Conservation (phyloP, 2,329 filamentous ascomycete species). For the Geoglossum cookeanum region DNA sequence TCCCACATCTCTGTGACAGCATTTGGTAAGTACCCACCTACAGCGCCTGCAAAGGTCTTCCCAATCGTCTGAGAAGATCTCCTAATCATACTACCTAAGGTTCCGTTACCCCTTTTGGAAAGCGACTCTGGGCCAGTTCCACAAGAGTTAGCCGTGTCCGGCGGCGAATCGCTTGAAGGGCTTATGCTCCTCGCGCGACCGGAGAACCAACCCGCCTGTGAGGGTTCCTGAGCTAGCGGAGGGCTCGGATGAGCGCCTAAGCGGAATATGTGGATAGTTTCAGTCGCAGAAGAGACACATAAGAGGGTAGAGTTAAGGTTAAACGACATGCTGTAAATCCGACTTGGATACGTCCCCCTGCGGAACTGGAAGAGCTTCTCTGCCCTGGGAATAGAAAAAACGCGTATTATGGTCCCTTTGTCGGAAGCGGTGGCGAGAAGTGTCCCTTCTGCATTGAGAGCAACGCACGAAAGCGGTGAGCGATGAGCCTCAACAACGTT, state of each 20-base stretch:
- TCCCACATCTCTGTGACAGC: conserved; percentile 98
- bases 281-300: conserved; percentile 87
- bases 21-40: conserved; percentile 80
- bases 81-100: conserved; percentile 77
- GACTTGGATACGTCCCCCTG: conserved; percentile 82
- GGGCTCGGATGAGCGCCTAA: conserved; percentile 30
- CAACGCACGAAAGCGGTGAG: conserved; percentile 74
- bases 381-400: conserved; percentile 79
- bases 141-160: conserved; percentile 15
- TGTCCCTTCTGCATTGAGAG: conserved; percentile 81
- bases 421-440: conserved; percentile 87
- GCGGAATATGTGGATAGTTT: conserved; percentile 93
- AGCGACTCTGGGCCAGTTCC: conserved; percentile 17
- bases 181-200: conserved; percentile 8
- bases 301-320: conserved; percentile 84
- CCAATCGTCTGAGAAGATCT: conserved; percentile 88
- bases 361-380: conserved; percentile 94
- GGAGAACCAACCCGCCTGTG: background rate
- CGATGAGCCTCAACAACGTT: conserved; percentile 93
- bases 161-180: conserved; percentile 19
- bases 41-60: conserved; percentile 68
- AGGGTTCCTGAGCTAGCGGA: background rate
- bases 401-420: conserved; percentile 90
- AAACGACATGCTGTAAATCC: conserved; percentile 98
- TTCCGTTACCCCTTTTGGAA: conserved; percentile 41